Evolutionary conservation across 352 stramenopile species (phyloP), one percentile per base, ranked within the genome.

Genomic region (Sclerospora graminicola): DNA sequence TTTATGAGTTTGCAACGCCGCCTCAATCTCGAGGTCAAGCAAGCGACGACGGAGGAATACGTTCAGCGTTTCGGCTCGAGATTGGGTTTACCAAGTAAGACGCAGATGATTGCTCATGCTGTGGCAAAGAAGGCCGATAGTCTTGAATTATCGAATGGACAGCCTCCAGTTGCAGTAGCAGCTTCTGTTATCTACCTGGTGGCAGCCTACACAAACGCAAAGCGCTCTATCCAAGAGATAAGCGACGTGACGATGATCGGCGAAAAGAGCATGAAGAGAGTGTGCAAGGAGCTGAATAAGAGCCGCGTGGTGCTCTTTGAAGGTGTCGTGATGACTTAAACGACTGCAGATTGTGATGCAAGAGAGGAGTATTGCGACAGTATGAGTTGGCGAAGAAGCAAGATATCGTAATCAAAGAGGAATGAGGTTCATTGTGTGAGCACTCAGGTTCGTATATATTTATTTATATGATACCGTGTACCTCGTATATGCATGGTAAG

Each of bases 231-330:
- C 14, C 69, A 89, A 51, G 78, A 89, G 38, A 86, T 89, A 52
- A 87, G 74, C 43, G 62, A 85, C 31, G 75, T 86, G 26, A 83
- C 78, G 31, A 84, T 83, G 63, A 84, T 89, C 38, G 70, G 60
- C 47, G 74, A 80, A 39, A 89, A 87, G 58, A 85, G 78, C 54
- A 75, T 89, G 61, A 89, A 89, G 54, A 57, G 71, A 35, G 78
- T 89, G 37, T 87, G 74, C 72, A 89, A 89, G 68, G 74, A 87
- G 50, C 59, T 89, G 13, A 86, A 87, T 64, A 85, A 89, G 68
- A 89, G 75, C 34, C 76, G 76, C 29, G 51, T 86, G 18, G 60
- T 80, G 45, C 58, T 89, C 4, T 89, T 89, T 51, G 77, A 84
- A 59, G 76, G 76, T 39, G 69, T 88, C 37, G 40, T 82, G 44